These are phyloP conservation scores for Pelargonium fulgidum DNA, from an alignment of 441 rosid species.

Conservation along the genomic window DNA sequence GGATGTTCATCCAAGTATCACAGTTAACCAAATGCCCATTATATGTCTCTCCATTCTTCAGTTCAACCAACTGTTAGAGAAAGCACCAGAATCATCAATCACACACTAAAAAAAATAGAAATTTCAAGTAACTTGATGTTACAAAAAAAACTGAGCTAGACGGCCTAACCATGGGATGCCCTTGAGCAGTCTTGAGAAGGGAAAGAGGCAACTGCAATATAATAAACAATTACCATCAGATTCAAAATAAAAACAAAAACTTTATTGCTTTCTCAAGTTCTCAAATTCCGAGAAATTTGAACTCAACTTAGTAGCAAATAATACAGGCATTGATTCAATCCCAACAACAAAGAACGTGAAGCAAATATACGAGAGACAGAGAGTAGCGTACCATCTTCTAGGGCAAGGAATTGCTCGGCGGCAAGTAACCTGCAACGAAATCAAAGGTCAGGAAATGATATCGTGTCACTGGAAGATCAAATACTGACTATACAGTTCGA, in stretches of 20 bases:
- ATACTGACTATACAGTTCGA: background rate
- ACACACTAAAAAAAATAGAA: background rate
- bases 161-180: constrained; percentile 81
- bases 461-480: background rate
- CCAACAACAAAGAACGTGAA: background rate
- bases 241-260: background rate
- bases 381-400: background rate
- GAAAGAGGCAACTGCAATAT: constrained; percentile 84
- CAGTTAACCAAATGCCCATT: constrained; percentile 96
- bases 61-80: constrained; percentile 67
- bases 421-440: background rate
- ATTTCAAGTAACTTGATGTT: background rate
- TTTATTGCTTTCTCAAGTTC: background rate
- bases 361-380: background rate
- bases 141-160: background rate
- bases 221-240: background rate
- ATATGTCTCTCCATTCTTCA: constrained; percentile 95
- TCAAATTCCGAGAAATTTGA: background rate
- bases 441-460: background rate
- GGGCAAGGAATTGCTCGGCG: background rate
- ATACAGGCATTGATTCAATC: background rate
- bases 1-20: constrained; percentile 98
- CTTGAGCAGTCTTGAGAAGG: constrained; percentile 87
- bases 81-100: constrained; percentile 23
- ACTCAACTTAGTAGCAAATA: background rate